Percentiles rank a stretch among this genome's conserved stretches.
Conservation (phyloP, 2,329 filamentous ascomycete genomes). For the Akanthomyces muscarius region DNA sequence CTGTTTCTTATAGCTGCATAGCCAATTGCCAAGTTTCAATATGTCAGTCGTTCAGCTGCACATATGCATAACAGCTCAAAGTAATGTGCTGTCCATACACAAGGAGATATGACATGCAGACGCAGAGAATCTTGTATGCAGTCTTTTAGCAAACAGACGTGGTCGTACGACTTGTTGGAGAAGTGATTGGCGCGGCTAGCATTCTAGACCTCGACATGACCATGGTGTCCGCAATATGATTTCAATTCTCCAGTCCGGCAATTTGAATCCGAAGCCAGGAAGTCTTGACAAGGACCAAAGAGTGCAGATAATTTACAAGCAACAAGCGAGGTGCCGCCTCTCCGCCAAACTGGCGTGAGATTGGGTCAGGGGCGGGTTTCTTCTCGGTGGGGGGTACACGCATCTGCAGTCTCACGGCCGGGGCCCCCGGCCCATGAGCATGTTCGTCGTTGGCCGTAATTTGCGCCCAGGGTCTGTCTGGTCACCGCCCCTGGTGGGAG, state of each 20-base stretch:
- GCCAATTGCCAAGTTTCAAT: neutral
- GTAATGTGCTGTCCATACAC: too few relatives aligned
- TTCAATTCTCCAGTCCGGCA: neutral
- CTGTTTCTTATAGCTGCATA: neutral
- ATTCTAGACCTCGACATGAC: neutral
- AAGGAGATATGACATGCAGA: too few relatives aligned
- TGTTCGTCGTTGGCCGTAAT: conserved; percentile 2
- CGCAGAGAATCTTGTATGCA: too few relatives aligned
- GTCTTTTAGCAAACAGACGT: neutral
- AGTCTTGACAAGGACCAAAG: neutral
- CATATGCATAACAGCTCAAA: neutral
- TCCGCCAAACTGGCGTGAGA: neutral
- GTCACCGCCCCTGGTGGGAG: neutral
- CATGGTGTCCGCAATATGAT: neutral
- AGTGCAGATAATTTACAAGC: neutral
- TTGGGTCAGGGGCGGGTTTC: neutral
- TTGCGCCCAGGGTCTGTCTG: neutral
- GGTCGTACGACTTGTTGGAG: neutral
- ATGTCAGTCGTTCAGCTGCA: neutral
- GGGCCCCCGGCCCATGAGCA: neutral
- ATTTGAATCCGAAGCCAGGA: neutral
- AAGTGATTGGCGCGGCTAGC: neutral
- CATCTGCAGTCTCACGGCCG: neutral
- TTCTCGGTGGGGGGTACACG: neutral
- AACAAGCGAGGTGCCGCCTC: neutral